A percentile compares a stretch with the other conserved stretches of the same genome.
Conservation (phyloP, 2,329 filamentous ascomycete species). For the Torrubiella hemipterigena region DNA sequence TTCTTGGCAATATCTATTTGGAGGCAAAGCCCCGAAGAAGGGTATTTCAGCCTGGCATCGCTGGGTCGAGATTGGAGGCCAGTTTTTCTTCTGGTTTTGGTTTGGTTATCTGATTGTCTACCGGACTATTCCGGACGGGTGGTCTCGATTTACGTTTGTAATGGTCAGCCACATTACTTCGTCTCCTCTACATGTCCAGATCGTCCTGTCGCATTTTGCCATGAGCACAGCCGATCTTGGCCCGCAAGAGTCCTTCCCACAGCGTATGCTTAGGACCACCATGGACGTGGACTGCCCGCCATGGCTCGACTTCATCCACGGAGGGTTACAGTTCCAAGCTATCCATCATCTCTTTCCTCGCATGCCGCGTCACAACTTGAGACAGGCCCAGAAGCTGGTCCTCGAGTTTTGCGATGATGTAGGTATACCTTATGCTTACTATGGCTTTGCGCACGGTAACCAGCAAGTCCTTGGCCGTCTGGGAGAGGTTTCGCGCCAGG, state of each 20-base stretch:
- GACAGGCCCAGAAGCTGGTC: constrained; percentile 61
- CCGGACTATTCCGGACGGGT: constrained; percentile 54
- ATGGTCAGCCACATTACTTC: constrained; percentile 72
- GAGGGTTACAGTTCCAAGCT: constrained; percentile 80
- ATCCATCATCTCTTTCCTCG: constrained; percentile 79
- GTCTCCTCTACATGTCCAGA: constrained; percentile 76
- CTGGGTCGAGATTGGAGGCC: constrained; percentile 65
- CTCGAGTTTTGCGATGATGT: constrained; percentile 73
- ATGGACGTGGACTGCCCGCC: constrained; percentile 85
- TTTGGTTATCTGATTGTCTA: constrained; percentile 78
- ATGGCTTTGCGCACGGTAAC: constrained; percentile 76
- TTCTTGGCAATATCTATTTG: constrained; percentile 66
- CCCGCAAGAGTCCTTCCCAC: constrained; percentile 73
- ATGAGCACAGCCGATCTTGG: constrained; percentile 88
- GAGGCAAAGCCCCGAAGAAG: constrained; percentile 57
- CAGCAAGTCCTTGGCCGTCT: constrained; percentile 66
- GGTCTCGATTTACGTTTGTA: constrained; percentile 60
- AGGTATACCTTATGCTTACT: constrained; percentile 72
- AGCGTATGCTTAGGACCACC: constrained; percentile 83
- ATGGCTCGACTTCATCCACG: constrained; percentile 85
- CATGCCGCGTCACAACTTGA: constrained; percentile 74
- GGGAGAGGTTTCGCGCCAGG: constrained; percentile 69
- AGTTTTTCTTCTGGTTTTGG: constrained; percentile 75
- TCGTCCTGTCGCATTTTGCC: constrained; percentile 83
- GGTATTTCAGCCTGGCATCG: constrained; percentile 76